A percentile compares a stretch with the other conserved stretches of the same genome.
phyloP scores from a whole-genome alignment of 768 basidiomycete species.

The Epithele typhae region DNA sequence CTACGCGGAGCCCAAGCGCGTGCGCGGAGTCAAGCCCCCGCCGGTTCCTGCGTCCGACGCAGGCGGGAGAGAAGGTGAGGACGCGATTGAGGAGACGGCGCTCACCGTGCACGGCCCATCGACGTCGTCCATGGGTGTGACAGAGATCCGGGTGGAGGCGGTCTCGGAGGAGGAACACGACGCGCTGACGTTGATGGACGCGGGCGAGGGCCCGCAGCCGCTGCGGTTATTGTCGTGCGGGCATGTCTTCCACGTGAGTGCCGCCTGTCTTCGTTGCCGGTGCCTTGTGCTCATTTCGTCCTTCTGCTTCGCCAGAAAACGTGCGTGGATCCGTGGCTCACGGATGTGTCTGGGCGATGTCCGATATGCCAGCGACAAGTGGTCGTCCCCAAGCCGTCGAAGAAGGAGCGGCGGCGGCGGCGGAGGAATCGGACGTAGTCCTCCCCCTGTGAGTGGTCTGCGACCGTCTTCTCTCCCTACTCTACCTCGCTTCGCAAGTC shows the following conservation, averaged over 20 bases:
- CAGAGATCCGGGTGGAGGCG: conserved; percentile 24
- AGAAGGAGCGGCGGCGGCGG: conserved; percentile 13
- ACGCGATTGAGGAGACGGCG: not conserved
- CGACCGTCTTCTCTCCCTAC: too few species aligned
- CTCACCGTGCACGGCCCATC: not conserved
- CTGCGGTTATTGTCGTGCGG: conserved; percentile 73
- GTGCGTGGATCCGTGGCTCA: conserved; percentile 88
- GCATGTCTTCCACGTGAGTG: conserved; percentile 86
- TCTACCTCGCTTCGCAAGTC: too few species aligned
- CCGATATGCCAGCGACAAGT: conserved; percentile 82
- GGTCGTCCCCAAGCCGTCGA: conserved; percentile 29
- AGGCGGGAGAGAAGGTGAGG: not conserved
- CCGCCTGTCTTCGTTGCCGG: not conserved
- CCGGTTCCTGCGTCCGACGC: conserved; percentile 19
- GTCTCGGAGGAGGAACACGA: conserved; percentile 37
- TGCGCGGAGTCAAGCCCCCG: conserved; percentile 31
- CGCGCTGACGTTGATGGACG: conserved; percentile 56
- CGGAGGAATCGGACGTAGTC: too few species aligned
- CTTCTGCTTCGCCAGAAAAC: conserved; percentile 48
- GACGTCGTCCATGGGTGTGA: not conserved
- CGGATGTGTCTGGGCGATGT: conserved; percentile 80
- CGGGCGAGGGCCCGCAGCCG: conserved; percentile 73
- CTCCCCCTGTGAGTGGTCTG: too few species aligned
- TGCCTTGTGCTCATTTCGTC: too few species aligned
- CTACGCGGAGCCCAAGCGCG: conserved; percentile 66